Conservation (phyloP, 1,284 basidiomycete genomes). For the Heterobasidion irregulare region DNA sequence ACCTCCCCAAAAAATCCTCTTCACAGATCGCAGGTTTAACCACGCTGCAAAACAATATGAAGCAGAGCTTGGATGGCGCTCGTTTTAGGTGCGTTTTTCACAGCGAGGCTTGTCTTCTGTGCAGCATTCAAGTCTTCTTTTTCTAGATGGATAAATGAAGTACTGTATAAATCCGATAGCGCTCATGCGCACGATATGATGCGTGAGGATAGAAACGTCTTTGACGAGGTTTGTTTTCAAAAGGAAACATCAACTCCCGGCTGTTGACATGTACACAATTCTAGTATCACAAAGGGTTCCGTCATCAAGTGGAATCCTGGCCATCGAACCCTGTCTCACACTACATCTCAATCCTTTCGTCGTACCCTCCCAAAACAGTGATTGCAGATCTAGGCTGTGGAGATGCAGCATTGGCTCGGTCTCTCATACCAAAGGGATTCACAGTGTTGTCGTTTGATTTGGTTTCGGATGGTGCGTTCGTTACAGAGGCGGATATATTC, state of each 20-base stretch:
- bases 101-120: no score
- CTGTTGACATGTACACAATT: conserved; percentile 7
- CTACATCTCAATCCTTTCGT: conserved; percentile 55
- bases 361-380: conserved; percentile 58
- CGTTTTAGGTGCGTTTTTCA: conserved; percentile 60
- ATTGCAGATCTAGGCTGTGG: conserved; percentile 95
- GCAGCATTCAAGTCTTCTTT: neutral
- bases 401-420: conserved; percentile 81
- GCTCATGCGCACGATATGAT: conserved; percentile 72
- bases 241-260: neutral
- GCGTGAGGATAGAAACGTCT: conserved; percentile 68
- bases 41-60: conserved; percentile 67
- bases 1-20: neutral
- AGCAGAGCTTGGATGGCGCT: conserved; percentile 73
- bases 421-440: conserved; percentile 61
- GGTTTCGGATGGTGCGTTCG: conserved; percentile 64
- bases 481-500: conserved; percentile 77
- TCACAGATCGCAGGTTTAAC: conserved; percentile 36
- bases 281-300: conserved; percentile 89
- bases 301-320: conserved; percentile 85
- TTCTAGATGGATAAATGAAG: conserved; percentile 78
- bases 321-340: conserved; percentile 83
- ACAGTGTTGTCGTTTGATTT: conserved; percentile 78
- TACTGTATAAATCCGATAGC: conserved; percentile 78
- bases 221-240: conserved; percentile 54